Evolutionary conservation across 306 rosid genomes (phyloP), one percentile per base, ranked within the genome.

Genomic region (Notholithocarpus densiflorus): DNA sequence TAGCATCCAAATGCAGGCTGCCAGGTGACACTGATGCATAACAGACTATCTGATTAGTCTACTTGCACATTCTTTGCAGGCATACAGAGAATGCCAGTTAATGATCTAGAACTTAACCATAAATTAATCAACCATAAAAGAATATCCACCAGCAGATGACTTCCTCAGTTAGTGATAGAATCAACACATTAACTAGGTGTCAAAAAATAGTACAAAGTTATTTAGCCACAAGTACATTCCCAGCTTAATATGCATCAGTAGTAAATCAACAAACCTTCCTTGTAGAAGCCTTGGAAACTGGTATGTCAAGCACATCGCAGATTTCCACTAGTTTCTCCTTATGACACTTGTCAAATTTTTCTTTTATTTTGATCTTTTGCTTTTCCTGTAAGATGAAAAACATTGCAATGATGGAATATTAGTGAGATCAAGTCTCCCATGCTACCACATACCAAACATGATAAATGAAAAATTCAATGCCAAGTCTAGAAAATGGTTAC

Each of bases 311-410:
- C 76, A 91, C 77, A 74, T 93, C 98, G 15, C 99, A 91, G 82
- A 93, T 91, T 80, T 96, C 99, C 88, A 91, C 73, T 65, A 96
- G 80, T 80, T 89, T 96, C 87, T 96, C 99, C 88, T 90, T 96
- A 75, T 84, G 86, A 74, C 96, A 93, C 82, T 89, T 96, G 86
- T 96, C 99, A 66, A 96, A 56, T 80, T 96, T 96, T 83, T 93
- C 99, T 83, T 78, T 93, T 34, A 96, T 90, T 91, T 93, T 96
- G 62, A 59, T 72, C 91, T 87, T 92, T 77, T 93, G 99, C 80
- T 96, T 96, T 59, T 91, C 99, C 99, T 93, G 92, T 86, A 83
- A 82, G 56, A 68, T 26, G 55, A 29, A n/a, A 10, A 77, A 52
- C 26, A 70, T 54, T 72, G 52, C 57, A 54, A 72, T 31, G 79